phyloP scores from a whole-genome alignment of 306 rosid species.

The Cicer pinnatifidum region DNA sequence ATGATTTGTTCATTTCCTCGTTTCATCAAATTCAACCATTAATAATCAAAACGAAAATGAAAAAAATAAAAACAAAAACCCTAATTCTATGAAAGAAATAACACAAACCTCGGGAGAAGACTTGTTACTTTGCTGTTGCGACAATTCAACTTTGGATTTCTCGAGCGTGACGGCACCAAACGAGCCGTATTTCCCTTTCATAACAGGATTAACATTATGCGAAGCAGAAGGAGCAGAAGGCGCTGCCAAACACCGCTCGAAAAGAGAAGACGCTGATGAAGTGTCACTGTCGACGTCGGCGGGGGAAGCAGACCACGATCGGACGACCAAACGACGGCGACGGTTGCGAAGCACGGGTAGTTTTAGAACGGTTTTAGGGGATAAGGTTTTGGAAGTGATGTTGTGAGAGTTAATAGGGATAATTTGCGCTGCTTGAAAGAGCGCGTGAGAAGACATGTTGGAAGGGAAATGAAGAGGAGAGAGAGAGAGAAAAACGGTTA shows the following conservation, averaged over 20 bases:
- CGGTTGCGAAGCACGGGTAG: constrained; percentile 35
- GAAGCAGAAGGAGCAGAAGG: constrained; percentile 45
- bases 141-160: constrained; percentile 75
- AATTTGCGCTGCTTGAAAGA: constrained; percentile 31
- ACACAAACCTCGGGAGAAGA: constrained; percentile 77
- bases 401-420: constrained; percentile 14
- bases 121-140: constrained; percentile 67
- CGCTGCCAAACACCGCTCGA: constrained; percentile 68
- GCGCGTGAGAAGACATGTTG: constrained; percentile 41
- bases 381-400: constrained; percentile 22
- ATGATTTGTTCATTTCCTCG: background rate
- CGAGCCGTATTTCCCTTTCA: constrained; percentile 84
- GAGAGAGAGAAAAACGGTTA: background rate
- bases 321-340: constrained; percentile 36
- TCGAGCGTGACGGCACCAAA: constrained; percentile 82
- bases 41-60: background rate
- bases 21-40: background rate
- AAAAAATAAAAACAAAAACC: background rate
- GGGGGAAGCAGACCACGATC: constrained; percentile 33
- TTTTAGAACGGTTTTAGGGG: constrained; percentile 45
- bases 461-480: background rate
- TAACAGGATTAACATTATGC: constrained; percentile 33
- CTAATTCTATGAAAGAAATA: background rate
- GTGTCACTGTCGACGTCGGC: constrained; percentile 53
- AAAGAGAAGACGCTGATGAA: constrained; percentile 7